These are phyloP conservation scores for Secale cereale DNA, from an alignment of 176 grass and related monocot species.

Conservation along the genomic window DNA sequence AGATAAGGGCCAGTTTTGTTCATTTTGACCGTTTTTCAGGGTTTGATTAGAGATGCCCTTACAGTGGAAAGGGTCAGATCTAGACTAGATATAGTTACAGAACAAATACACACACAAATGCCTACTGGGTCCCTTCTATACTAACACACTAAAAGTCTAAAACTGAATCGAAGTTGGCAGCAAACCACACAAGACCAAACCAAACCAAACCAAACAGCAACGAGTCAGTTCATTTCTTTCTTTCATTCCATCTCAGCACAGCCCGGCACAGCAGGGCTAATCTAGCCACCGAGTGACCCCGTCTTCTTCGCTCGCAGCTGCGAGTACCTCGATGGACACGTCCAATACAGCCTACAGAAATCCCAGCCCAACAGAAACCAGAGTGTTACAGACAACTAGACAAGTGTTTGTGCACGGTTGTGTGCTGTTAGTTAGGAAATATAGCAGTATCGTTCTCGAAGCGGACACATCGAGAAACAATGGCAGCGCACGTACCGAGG, in stretches of 20 bases:
- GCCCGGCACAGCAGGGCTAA: conserved; percentile 1
- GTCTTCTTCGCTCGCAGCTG: conserved; percentile 74
- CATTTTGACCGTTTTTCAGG: too few species aligned
- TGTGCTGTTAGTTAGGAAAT: too few species aligned
- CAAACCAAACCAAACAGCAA: not conserved
- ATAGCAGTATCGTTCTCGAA: not conserved
- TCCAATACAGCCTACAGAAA: conserved; percentile 67
- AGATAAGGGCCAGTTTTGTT: too few species aligned
- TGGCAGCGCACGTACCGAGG: conserved; percentile 43
- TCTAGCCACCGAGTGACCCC: conserved; percentile 77
- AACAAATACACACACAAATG: conserved; percentile 2
- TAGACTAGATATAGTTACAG: conserved; percentile 11
- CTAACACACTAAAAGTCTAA: conserved; percentile 23
- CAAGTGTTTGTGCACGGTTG: not conserved
- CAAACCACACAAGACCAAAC: conserved; percentile 16
- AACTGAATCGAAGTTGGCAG: not conserved
- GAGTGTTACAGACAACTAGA: not conserved
- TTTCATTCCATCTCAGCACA: not conserved
- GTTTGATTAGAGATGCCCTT: too few species aligned
- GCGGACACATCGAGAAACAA: not conserved
- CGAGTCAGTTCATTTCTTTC: not conserved
- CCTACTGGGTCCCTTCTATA: conserved; percentile 3
- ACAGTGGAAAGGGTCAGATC: conserved; percentile 1
- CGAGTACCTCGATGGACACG: conserved; percentile 73
- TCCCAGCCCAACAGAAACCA: not conserved